These are phyloP conservation scores for Picea mariana DNA, from an alignment of 83 land plant genomes.

Conservation along the genomic window DNA sequence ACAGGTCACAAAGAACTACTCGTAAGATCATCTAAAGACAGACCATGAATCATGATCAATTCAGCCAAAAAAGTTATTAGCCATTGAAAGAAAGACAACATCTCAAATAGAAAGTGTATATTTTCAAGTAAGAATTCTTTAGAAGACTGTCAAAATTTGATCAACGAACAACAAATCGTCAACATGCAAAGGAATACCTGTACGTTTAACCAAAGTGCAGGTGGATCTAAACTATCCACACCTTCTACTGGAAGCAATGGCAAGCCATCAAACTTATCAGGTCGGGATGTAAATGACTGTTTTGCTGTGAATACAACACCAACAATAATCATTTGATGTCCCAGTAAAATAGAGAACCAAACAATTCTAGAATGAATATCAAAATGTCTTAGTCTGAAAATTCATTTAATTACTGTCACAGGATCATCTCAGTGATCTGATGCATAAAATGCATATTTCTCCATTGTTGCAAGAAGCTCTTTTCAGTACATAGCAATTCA, in stretches of 20 bases:
- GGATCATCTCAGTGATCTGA: not conserved
- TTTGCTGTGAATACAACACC: constrained; percentile 30
- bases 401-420: not conserved
- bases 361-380: not conserved
- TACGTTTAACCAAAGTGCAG: constrained; percentile 63
- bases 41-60: not conserved
- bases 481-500: constrained; percentile 1
- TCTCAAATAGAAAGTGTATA: not conserved
- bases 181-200: constrained; percentile 37
- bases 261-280: constrained; percentile 38
- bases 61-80: not conserved
- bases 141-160: not conserved
- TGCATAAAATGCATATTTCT: not conserved
- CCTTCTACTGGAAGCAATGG: constrained; percentile 40
- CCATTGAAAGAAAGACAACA: not conserved
- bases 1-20: not conserved
- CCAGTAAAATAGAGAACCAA: not conserved
- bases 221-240: constrained; percentile 19
- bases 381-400: too few species aligned
- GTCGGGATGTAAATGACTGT: constrained; percentile 38
- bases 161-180: not conserved
- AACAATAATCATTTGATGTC: constrained; percentile 11
- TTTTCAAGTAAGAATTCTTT: not conserved
- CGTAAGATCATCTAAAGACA: not conserved
- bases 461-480: not conserved